Percentiles rank a stretch among this genome's conserved stretches.
Conservation (phyloP, 306 rosid genomes). For the Trifolium fragiferum region DNA sequence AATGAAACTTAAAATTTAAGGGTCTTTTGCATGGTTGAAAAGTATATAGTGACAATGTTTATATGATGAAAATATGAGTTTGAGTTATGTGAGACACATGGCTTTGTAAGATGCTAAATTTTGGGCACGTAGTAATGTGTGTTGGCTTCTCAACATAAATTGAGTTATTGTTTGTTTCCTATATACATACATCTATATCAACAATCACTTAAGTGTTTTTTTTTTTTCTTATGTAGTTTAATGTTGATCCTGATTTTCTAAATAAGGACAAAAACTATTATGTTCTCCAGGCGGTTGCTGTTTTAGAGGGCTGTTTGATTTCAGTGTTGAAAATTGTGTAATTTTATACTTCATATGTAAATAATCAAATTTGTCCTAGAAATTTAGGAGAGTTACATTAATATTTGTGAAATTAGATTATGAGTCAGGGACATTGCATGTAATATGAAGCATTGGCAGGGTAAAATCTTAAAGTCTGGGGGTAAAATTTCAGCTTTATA, state of each 20-base stretch:
- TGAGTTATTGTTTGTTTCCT: constrained; percentile 28
- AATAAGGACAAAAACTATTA: constrained; percentile 36
- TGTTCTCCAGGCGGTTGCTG: constrained; percentile 36
- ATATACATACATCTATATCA: constrained; percentile 3
- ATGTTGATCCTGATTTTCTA: constrained; percentile 30
- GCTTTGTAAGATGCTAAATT: constrained; percentile 25
- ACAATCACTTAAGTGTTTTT: not conserved
- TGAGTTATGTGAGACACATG: constrained; percentile 60
- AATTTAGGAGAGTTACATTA: no score
- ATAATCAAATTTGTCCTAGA: no score
- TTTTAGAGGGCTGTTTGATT: constrained; percentile 20
- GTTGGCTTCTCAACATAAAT: constrained; percentile 34
- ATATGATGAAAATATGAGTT: constrained; percentile 42
- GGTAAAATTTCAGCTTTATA: no score
- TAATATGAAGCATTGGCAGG: no score
- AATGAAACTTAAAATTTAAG: not conserved
- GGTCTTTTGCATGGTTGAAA: constrained; percentile 65
- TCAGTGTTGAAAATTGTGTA: constrained; percentile 23
- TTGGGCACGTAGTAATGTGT: constrained; percentile 56
- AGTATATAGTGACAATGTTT: constrained; percentile 56
- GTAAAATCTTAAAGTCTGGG: no score
- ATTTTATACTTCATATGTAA: not conserved
- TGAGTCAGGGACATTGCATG: no score
- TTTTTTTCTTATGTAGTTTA: constrained; percentile 17
- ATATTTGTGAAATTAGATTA: no score